phyloP scores from a whole-genome alignment of 106 monocot species.

The Acorus gramineus region DNA sequence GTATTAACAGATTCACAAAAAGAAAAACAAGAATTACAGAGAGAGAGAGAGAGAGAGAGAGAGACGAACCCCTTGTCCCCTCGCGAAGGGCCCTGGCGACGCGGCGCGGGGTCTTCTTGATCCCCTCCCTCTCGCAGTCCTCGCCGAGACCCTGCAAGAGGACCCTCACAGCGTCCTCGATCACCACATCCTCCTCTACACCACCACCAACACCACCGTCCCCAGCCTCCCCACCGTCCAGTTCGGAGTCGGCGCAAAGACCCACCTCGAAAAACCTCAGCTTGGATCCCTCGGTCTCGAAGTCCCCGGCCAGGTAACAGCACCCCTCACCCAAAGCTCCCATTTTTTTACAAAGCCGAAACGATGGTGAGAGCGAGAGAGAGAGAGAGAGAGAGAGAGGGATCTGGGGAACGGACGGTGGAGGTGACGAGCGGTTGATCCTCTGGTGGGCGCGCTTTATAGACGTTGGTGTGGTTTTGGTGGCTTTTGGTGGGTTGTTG shows the following conservation, averaged over 20 bases:
- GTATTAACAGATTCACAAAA: not conserved
- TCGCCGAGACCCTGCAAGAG: conserved; percentile 32
- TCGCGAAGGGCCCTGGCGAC: conserved; percentile 39
- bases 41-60: not conserved
- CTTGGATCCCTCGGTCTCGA: conserved; percentile 4
- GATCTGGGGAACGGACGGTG: too few relatives aligned
- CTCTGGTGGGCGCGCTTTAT: too few relatives aligned
- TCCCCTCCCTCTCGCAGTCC: conserved; percentile 29
- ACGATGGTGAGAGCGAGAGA: not conserved
- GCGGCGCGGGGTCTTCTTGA: conserved; percentile 30
- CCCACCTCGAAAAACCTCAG: not conserved
- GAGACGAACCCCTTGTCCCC: conserved; percentile 25
- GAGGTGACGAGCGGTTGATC: too few relatives aligned
- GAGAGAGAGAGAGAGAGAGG: not conserved
- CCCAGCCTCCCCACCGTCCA: not conserved
- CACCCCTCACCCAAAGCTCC: conserved; percentile 28
- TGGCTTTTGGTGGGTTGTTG: too few relatives aligned
- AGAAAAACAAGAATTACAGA: not conserved
- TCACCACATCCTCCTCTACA: too few relatives aligned
- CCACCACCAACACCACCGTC: not conserved
- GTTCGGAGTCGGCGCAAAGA: not conserved
- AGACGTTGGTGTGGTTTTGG: too few relatives aligned
- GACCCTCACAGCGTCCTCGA: conserved; percentile 16
- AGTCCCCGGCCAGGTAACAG: conserved; percentile 8
- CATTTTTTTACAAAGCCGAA: conserved; percentile 3